Conservation (phyloP, 108 stramenopile genomes). For the Fistulifera pelliculosa region DNA sequence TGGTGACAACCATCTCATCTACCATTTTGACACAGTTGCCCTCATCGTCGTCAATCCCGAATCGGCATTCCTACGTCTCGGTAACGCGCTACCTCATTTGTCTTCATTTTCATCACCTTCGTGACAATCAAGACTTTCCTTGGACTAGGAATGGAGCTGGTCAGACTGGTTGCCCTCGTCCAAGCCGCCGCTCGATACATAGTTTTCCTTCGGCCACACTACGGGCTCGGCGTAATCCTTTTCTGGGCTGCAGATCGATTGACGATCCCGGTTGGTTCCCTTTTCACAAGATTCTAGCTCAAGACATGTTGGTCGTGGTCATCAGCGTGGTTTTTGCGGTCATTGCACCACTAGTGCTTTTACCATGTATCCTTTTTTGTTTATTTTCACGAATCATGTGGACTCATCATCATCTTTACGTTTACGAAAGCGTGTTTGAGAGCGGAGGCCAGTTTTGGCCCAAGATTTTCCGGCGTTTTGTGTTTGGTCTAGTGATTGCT, state of each 20-base stretch:
- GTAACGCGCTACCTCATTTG: constrained; percentile 81
- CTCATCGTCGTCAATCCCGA: constrained; percentile 78
- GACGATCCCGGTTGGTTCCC: constrained; percentile 89
- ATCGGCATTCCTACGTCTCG: constrained; percentile 78
- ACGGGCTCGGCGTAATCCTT: constrained; percentile 44
- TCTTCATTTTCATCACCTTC: constrained; percentile 85
- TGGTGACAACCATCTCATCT: constrained; percentile 86
- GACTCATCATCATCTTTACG: constrained; percentile 87
- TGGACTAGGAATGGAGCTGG: constrained; percentile 82
- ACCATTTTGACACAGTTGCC: constrained; percentile 81
- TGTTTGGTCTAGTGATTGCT: constrained; percentile 83
- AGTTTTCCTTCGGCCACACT: constrained; percentile 70
- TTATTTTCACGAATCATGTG: constrained; percentile 75
- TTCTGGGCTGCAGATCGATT: constrained; percentile 69
- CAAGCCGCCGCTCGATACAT: constrained; percentile 49
- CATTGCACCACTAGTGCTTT: constrained; percentile 79
- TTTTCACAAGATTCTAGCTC: constrained; percentile 87
- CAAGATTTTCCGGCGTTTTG: constrained; percentile 83
- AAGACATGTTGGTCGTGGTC: constrained; percentile 87
- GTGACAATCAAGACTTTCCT: constrained; percentile 83
- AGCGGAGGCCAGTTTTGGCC: constrained; percentile 92
- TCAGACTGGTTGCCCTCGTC: constrained; percentile 53
- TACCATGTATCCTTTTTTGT: constrained; percentile 77
- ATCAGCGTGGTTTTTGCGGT: constrained; percentile 86
- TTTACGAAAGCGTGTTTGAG: constrained; percentile 88